These are phyloP conservation scores for Solanum corneliomulleri DNA, from an alignment of 257 asterid genomes.

Conservation along the genomic window DNA sequence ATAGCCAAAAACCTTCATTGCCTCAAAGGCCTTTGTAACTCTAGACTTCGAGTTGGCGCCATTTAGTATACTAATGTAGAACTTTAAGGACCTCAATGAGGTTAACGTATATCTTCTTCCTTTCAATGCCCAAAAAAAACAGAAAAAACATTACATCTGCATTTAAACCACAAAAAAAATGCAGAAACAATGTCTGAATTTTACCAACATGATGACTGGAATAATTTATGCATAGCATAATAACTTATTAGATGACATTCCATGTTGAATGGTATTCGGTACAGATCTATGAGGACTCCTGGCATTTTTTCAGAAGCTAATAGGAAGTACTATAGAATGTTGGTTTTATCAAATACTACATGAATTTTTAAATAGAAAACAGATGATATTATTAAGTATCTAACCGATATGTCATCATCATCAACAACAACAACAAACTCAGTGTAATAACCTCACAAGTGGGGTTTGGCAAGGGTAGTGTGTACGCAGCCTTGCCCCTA, in stretches of 20 bases:
- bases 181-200: background rate
- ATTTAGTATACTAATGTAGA: background rate
- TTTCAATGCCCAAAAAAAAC: background rate
- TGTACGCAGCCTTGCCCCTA: background rate
- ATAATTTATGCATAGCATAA: background rate
- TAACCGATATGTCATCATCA: background rate
- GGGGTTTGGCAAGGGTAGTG: background rate
- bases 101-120: background rate
- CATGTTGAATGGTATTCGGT: background rate
- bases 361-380: background rate
- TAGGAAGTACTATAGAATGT: background rate
- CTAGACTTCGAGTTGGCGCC: slow-evolving; percentile 5
- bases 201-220: background rate
- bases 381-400: background rate
- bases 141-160: background rate
- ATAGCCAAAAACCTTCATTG: slow-evolving; percentile 28
- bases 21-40: slow-evolving; percentile 20
- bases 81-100: background rate
- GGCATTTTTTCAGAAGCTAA: background rate
- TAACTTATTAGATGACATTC: background rate
- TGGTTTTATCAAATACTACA: background rate
- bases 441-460: background rate
- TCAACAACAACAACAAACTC: background rate
- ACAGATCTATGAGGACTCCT: background rate
- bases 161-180: background rate